Base-by-base conservation (phyloP, 2,329 filamentous ascomycete genomes). In the Colletotrichum acutatum region DNA sequence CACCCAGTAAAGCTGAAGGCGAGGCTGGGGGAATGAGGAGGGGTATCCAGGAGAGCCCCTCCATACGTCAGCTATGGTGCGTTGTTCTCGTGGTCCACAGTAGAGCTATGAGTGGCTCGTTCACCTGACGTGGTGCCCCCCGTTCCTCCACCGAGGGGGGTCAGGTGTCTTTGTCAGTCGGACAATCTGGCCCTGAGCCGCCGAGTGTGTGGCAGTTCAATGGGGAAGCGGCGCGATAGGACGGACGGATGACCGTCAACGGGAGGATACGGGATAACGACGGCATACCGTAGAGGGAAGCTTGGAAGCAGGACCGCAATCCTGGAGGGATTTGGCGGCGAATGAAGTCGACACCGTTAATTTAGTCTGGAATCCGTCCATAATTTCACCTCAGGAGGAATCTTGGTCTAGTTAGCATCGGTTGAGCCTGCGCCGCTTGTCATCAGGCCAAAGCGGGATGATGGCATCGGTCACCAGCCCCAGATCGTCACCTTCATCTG, bases 131-230 rank as follows among this genome's bases (percentile, higher is more conserved):
- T 68, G 66, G 60, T 60, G 60, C 30, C 46, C 71, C 49, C 32
- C 58, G 37, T 19, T 71, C 71, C 68, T 67, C 68, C 71, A 72
- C 68, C 62, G 68, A 68, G 70, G 53, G 42, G 42, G 68, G 71
- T 74, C 71, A 74, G 71, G 71, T 74, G 71, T 52, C 66, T 65
- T 70, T 71, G 71, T 73, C 71, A 73, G 61, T 61, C 56, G 71
- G 66, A 61, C 22, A 34, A 60, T 56, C 46, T 71, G 60, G 70
- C 58, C 65, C 60, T 30, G 30, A 34, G 64, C 28, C 53, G 69
- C 59, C 64, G 66, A 53, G 53, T 60, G 59, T 72, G 65, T 59
- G 65, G 69, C 66, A 69, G 54, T 66, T 70, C 37, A 37, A 56
- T 14, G 58, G 60, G 52, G 24, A 57, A 54, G 49, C 58, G 65